Base-by-base conservation (phyloP, 169 alveolate genomes). In the Plasmodium ovale region DNA sequence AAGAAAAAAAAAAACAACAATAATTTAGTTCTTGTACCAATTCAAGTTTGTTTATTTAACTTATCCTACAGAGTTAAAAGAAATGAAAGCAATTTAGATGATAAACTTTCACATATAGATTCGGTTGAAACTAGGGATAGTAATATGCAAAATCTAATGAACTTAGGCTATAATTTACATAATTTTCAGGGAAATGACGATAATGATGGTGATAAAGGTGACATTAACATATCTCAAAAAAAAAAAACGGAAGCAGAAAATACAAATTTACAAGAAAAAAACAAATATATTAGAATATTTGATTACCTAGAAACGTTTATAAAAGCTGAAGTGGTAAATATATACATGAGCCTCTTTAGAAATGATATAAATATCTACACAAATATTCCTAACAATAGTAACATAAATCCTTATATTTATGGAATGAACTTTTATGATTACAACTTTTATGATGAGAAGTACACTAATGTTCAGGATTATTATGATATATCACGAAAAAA, bases 351-450 rank as follows among this genome's bases (percentile, higher is more conserved):
- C 25, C 72, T 74, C 62, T 74, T 74, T 74, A 74, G 88, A 74
- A 74, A 74, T 74, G 88, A 74, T 16, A 74, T 74, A 59, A 74
- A 74, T 74, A 74, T 74, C 16, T 74, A 74, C 35, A 74, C 88
- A 19, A 74, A 74, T 60, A 74, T 74, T 68, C 88, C 88, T 19
- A 74, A 74, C 39, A 74, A 74, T 60, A 44, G 31, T 74, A 60
- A 74, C 47, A 74, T 74, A 59, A 74, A 74, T 74, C 88, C 88
- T 6, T 74, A 74, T 37, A 37, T 74, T 29, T 74, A 74, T 49
- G 77, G 88, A 74, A 74, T 74, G 88, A 74, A 59, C 12, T 74
- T 74, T 74, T 74, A 74, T 64, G 88, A 74, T 74, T 74, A 74
- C 88, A 74, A 74, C 39, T 74, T 74, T 74, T 74, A 74, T 56